Percentiles rank a stretch among this genome's conserved stretches.
Evolutionary conservation across 1,139 yeast genomes (phyloP).

Genomic region (Fermentozyma sake): DNA sequence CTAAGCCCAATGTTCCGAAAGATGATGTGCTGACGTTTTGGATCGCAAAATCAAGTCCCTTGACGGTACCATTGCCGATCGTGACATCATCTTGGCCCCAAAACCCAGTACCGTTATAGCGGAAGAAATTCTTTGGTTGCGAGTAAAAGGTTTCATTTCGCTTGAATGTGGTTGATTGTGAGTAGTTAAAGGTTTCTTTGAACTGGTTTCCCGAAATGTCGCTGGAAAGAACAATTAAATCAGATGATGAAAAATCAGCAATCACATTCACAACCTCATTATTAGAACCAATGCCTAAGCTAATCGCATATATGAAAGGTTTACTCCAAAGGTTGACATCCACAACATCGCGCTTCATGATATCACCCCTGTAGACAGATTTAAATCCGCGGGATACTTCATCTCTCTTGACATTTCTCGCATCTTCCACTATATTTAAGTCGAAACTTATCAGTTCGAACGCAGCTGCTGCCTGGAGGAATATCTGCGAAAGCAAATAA

Average conservation of each 20-base stretch:
- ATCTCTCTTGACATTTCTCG: too few relatives aligned
- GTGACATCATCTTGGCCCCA: slow-evolving; percentile 48
- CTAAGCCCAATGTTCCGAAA: slow-evolving; percentile 52
- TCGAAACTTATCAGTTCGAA: too few relatives aligned
- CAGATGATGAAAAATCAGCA: slow-evolving; percentile 45
- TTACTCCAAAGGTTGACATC: slow-evolving; percentile 41
- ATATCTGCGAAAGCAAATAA: too few relatives aligned
- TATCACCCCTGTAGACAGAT: too few relatives aligned
- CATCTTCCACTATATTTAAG: too few relatives aligned
- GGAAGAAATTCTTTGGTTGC: slow-evolving; percentile 46
- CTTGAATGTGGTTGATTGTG: too few relatives aligned
- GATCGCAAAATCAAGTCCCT: slow-evolving; percentile 47
- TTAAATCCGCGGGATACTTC: too few relatives aligned
- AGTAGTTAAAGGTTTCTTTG: neutral
- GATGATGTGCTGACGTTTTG: slow-evolving; percentile 40
- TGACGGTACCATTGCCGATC: slow-evolving; percentile 37
- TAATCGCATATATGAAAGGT: slow-evolving; percentile 46
- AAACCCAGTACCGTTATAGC: slow-evolving; percentile 53
- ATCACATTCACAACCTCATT: slow-evolving; percentile 28
- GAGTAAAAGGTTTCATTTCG: neutral
- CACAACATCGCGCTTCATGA: too few relatives aligned
- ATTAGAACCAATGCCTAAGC: slow-evolving; percentile 32
- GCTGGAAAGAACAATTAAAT: slow-evolving; percentile 40
- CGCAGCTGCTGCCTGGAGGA: too few relatives aligned
- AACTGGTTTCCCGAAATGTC: slow-evolving; percentile 14